Conservation (phyloP, 2,329 filamentous ascomycete genomes). For the Drechmeria coniospora region DNA sequence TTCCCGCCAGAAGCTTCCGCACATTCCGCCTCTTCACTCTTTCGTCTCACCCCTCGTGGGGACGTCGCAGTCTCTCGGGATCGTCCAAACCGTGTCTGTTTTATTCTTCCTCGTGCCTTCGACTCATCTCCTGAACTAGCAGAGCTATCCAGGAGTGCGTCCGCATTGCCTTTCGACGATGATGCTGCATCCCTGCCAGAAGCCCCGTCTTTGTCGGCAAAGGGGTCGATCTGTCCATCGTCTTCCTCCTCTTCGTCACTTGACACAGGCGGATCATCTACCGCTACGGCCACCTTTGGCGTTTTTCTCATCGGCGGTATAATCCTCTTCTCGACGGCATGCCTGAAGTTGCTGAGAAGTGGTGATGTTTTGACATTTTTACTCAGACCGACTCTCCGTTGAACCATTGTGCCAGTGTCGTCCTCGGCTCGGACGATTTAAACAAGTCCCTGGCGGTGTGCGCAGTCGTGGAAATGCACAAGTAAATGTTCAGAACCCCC, state of each 20-base stretch:
- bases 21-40: constrained; percentile 1
- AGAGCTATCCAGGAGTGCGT: constrained; percentile 2
- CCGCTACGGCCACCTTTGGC: constrained; percentile 5
- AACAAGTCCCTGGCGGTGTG: no score
- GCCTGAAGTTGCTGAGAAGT: neutral
- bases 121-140: constrained; percentile 13
- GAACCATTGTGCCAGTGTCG: no score
- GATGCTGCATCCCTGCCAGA: neutral
- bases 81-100: constrained; percentile 14
- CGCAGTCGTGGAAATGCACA: no score
- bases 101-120: constrained; percentile 15
- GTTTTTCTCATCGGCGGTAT: no score
- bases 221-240: no score
- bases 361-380: no score
- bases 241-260: constrained; percentile 13
- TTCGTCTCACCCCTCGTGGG: constrained; percentile 2
- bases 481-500: no score
- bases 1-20: no score
- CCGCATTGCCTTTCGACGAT: no score
- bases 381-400: no score
- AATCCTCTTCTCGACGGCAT: constrained; percentile 1
- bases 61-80: constrained; percentile 1
- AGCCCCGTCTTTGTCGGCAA: neutral
- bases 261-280: constrained; percentile 12
- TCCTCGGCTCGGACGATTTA: no score